Percentiles rank a stretch among this genome's conserved stretches.
Conservation (phyloP, 139 green algal species). For the Eudorina sp. region DNA sequence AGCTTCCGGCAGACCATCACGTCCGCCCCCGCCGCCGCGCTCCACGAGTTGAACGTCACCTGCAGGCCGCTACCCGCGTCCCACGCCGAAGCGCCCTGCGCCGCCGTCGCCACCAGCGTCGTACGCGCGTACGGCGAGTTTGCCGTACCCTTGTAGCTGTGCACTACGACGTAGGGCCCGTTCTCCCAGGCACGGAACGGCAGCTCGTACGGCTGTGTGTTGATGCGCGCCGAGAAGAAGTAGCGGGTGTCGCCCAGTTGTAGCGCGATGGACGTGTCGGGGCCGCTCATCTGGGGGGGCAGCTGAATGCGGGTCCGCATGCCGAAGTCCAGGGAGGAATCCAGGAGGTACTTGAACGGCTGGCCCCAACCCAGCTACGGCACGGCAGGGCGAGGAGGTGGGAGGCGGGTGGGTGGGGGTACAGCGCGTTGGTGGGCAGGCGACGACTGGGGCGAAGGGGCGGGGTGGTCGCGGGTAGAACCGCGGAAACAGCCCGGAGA, state of each 20-base stretch:
- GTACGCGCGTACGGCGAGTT: neutral
- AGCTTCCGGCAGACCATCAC: neutral
- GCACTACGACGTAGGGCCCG: neutral
- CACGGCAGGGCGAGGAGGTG: neutral
- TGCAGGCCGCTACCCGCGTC: neutral
- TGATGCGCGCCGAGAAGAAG: neutral
- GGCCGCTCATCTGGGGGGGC: neutral
- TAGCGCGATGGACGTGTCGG: neutral
- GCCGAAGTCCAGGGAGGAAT: neutral
- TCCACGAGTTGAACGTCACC: neutral
- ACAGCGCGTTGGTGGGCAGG: too few species aligned
- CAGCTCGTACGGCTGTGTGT: constrained; percentile 12
- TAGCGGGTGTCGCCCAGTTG: neutral
- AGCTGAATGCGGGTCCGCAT: neutral
- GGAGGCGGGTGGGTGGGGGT: too few species aligned
- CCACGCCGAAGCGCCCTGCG: too few species aligned
- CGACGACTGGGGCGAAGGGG: too few species aligned
- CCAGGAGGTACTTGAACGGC: neutral
- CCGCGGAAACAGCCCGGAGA: too few species aligned
- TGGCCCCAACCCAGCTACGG: neutral
- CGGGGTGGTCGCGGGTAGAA: too few species aligned
- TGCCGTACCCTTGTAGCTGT: constrained; percentile 3
- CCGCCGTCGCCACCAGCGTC: neutral
- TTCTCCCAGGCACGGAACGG: neutral
- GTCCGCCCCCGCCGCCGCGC: neutral